A percentile compares a stretch with the other conserved stretches of the same genome.
Conservation (phyloP, 2,329 filamentous ascomycete species). For the Talaromyces sp. region DNA sequence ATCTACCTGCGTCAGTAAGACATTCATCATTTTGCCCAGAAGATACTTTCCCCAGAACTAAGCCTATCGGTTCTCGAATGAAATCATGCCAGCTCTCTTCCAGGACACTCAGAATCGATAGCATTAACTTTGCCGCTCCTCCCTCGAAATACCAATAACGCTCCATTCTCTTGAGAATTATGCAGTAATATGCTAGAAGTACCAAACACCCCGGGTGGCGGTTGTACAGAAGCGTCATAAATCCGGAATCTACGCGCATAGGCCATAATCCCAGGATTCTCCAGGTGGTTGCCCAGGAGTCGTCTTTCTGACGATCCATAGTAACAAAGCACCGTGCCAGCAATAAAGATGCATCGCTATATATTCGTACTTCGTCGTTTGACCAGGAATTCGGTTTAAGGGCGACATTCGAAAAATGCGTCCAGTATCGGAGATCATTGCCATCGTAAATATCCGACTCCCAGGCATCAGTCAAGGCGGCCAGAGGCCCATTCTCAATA, state of each 20-base stretch:
- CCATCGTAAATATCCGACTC: not conserved
- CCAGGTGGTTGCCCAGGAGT: constrained; percentile 25
- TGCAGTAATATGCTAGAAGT: constrained; percentile 38
- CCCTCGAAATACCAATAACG: constrained; percentile 37
- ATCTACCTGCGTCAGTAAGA: not conserved
- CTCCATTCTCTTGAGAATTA: constrained; percentile 33
- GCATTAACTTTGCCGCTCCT: constrained; percentile 19
- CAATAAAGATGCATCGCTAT: not conserved
- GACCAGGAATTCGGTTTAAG: not conserved
- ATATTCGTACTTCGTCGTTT: not conserved
- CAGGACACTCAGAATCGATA: not conserved
- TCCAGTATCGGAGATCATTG: not conserved
- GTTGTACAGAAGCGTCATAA: constrained; percentile 29
- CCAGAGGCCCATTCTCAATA: constrained; percentile 19
- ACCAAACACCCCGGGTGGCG: constrained; percentile 34
- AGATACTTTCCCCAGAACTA: not conserved
- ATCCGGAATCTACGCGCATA: constrained; percentile 31
- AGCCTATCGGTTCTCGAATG: not conserved
- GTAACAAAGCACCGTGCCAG: not conserved
- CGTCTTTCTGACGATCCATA: constrained; percentile 18
- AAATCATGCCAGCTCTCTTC: not conserved
- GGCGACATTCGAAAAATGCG: not conserved
- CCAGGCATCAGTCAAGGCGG: constrained; percentile 25
- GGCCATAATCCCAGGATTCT: constrained; percentile 34
- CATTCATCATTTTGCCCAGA: not conserved